phyloP scores from a whole-genome alignment of 2,329 filamentous ascomycete species.

The Rhinocladiella similis region DNA sequence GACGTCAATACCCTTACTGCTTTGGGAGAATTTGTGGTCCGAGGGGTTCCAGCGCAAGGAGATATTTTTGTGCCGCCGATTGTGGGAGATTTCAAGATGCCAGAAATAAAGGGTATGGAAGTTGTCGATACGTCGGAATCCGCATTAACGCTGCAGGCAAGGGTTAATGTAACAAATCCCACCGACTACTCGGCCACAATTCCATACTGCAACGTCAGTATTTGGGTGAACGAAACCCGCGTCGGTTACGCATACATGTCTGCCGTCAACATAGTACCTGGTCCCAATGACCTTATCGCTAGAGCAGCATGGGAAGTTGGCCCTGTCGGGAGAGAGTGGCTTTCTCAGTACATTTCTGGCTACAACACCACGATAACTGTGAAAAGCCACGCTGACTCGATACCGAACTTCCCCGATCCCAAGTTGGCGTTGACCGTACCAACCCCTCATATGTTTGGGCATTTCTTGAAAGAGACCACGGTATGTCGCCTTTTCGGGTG shows the following conservation, averaged over 20 bases:
- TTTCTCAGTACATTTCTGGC: slow-evolving; percentile 86
- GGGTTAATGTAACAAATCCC: slow-evolving; percentile 84
- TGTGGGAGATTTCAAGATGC: slow-evolving; percentile 58
- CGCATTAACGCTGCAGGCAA: slow-evolving; percentile 69
- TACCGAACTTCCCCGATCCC: slow-evolving; percentile 72
- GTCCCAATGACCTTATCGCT: slow-evolving; percentile 69
- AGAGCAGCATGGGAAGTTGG: slow-evolving; percentile 76
- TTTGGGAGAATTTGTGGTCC: slow-evolving; percentile 76
- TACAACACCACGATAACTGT: slow-evolving; percentile 79
- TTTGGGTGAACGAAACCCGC: slow-evolving; percentile 70
- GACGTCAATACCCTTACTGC: slow-evolving; percentile 81
- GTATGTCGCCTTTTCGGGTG: slow-evolving; percentile 39
- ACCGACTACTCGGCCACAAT: slow-evolving; percentile 80
- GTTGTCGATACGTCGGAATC: slow-evolving; percentile 71
- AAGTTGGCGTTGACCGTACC: slow-evolving; percentile 72
- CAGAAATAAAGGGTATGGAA: slow-evolving; percentile 69
- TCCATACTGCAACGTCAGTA: slow-evolving; percentile 76
- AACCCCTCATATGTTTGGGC: slow-evolving; percentile 53
- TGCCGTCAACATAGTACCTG: slow-evolving; percentile 61
- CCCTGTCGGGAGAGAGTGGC: slow-evolving; percentile 66
- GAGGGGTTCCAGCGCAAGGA: slow-evolving; percentile 79
- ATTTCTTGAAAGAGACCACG: slow-evolving; percentile 82
- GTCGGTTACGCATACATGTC: slow-evolving; percentile 71
- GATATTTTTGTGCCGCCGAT: slow-evolving; percentile 78
- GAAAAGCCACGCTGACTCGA: slow-evolving; percentile 67